Evolutionary conservation across 2,329 filamentous ascomycete species (phyloP).

Genomic region (Phaeoacremonium minimum): DNA sequence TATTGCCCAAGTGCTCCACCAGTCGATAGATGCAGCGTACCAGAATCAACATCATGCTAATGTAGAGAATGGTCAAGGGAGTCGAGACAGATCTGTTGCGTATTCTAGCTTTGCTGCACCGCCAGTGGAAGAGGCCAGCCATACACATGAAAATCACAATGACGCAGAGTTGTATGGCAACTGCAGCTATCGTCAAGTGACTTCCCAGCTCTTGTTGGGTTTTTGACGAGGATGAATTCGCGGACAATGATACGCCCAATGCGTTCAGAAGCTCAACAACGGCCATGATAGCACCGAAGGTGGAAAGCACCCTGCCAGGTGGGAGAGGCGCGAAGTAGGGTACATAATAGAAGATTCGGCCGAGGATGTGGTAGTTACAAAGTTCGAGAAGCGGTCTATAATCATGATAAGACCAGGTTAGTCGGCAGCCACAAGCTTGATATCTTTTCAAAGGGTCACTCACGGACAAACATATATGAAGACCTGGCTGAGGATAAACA

Average conservation of each 20-base stretch:
- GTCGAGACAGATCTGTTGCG: slow-evolving; percentile 23
- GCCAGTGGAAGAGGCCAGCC: slow-evolving; percentile 42
- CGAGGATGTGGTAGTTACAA: slow-evolving; percentile 53
- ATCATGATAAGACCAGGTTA: not conserved
- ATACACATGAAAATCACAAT: slow-evolving; percentile 44
- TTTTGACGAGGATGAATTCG: slow-evolving; percentile 36
- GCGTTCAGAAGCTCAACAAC: slow-evolving; percentile 44
- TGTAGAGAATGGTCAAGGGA: slow-evolving; percentile 45
- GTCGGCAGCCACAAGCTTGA: not conserved
- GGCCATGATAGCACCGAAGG: slow-evolving; percentile 32
- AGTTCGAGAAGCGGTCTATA: slow-evolving; percentile 38
- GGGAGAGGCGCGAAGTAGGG: slow-evolving; percentile 46
- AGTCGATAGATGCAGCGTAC: slow-evolving; percentile 53
- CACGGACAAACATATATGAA: slow-evolving; percentile 32
- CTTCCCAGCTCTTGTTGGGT: slow-evolving; percentile 34
- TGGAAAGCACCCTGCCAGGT: slow-evolving; percentile 28
- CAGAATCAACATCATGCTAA: slow-evolving; percentile 42
- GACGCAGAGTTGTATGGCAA: slow-evolving; percentile 51
- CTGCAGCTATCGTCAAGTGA: slow-evolving; percentile 42
- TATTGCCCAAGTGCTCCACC: slow-evolving; percentile 52
- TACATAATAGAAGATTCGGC: slow-evolving; percentile 50
- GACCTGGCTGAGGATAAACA: slow-evolving; percentile 26
- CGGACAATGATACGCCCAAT: slow-evolving; percentile 40
- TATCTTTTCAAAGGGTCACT: slow-evolving; percentile 10
- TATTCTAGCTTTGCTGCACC: slow-evolving; percentile 30